These are phyloP conservation scores for Leptographium lundbergii DNA, from an alignment of 2,329 filamentous ascomycete genomes.

Conservation along the genomic window DNA sequence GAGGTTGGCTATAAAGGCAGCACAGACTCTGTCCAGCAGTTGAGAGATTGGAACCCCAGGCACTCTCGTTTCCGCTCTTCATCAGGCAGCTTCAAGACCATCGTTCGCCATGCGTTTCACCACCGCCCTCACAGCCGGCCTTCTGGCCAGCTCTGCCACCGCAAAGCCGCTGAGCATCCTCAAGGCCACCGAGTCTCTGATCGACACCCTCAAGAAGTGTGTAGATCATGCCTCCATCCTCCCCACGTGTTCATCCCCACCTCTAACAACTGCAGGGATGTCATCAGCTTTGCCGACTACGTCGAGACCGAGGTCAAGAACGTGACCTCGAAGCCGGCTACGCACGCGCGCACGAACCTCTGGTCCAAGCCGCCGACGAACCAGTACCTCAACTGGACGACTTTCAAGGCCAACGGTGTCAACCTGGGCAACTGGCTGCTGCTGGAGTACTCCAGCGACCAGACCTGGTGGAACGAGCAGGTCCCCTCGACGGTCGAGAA, in stretches of 20 bases:
- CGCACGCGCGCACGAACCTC: background rate
- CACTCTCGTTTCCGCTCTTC: too few relatives aligned
- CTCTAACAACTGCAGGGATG: background rate
- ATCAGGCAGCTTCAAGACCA: background rate
- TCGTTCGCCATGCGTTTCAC: background rate
- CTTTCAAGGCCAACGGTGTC: slow-evolving; percentile 6
- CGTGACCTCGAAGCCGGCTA: background rate
- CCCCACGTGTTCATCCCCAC: too few relatives aligned
- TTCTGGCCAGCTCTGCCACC: background rate
- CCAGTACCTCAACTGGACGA: slow-evolving; percentile 2
- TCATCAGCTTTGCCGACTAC: background rate
- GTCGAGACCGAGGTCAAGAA: background rate
- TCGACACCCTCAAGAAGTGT: background rate
- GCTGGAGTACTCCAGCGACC: slow-evolving; percentile 5
- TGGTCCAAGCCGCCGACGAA: background rate
- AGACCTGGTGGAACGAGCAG: slow-evolving; percentile 1
- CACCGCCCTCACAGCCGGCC: background rate
- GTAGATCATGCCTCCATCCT: background rate
- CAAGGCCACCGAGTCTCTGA: background rate
- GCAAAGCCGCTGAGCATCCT: background rate
- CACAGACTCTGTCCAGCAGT: background rate
- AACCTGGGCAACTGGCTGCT: slow-evolving; percentile 6
- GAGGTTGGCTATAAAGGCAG: background rate
- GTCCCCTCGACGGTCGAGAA: background rate
- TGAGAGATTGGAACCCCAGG: background rate